Base-by-base conservation (phyloP, 805 yeast genomes). In the Barnettozyma californica region DNA sequence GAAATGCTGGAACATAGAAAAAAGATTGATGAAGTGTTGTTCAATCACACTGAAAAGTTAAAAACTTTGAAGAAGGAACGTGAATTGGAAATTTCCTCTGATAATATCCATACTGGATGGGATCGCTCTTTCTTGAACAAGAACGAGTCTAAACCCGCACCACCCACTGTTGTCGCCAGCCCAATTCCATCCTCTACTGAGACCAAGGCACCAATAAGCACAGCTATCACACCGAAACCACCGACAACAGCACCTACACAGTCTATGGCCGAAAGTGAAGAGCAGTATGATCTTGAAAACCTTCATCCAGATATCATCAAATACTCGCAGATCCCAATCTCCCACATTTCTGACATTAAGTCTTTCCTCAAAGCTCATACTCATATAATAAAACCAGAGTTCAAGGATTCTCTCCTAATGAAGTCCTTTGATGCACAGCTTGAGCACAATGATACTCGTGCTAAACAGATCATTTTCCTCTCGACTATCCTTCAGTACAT, bases 381-480 rank as follows among this genome's bases (percentile, higher is more conserved):
- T 36, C 73, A 76, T 49, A 87, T 94, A 49, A 80, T 91, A 44
- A 80, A 80, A 4, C 89, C 84, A 54, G 82, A 83, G 52, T 97
- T 94, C 63, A 89, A 91, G 62, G 98, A 94, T 65, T 88, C 96
- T 0, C 77, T 94, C 50, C 73, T 91, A 63, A 91, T 92, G 97
- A 83, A 84, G 19, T 95, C 97, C 0, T 94, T 94, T 65, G 95
- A 92, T 59, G 71, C 74, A 48, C 88, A 89, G 63, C 73, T 92
- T 52, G 80, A 76, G 13, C 84, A 81, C 19, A 75, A 88, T 43
- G 60, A 75, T 0, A 52, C 55, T 6, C 63, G 65, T 7, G 81
- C 96, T 9, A 76, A 74, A 51, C 84, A 80, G 51, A 78, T 81
- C n/a, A 83, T 92, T 41, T 84, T 81, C 64, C 94, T 88, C 59